Evolutionary conservation across 2,329 filamentous ascomycete species (phyloP), one percentile per base, ranked within the genome.

Genomic region (Trichoderma polysporum): DNA sequence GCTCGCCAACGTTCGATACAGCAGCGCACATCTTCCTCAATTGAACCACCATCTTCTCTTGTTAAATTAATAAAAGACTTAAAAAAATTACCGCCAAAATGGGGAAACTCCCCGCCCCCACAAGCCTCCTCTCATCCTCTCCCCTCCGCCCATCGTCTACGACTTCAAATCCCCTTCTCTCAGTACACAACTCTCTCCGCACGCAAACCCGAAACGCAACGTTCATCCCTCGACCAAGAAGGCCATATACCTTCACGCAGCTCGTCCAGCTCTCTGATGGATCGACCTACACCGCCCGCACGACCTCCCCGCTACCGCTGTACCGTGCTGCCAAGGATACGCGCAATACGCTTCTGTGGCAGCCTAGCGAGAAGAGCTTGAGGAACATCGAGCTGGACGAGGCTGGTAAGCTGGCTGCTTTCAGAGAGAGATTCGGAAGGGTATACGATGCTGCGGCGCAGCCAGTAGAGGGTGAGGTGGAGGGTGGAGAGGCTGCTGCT

Each of bases 231-330:
- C 92, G 95, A 17, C 93, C 93, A n/a, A 91, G 93, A 75, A 88
- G 94, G 6, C 94, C 95, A 49, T 98, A 97, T 85, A 92, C 90
- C 72, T 98, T 97, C 84, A 97, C 94, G n/a, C 95, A 99, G 81
- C 87, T 99, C 68, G 85, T 99, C 72, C 94, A 93, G 63, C 90
- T 98, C 70, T 92, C 91, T 47, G 95, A 99, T 83, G 95, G 95
- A 73, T 91, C 88, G 74, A 91, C 94, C 68, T 98, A 88, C 80
- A 89, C 90, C 57, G 85, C 89, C 75, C 91, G 91, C 76, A 94
- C 92, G 27, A 93, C 91, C 12, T 92, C 88, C 12, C 92, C 92
- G 0, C 72, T 79, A 39, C 84, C 86, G 3, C 78, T 91, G 56
- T 85, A 87, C 80, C 82, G 83, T 68, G 82, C 83, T 67, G 81